A percentile compares a stretch with the other conserved stretches of the same genome.
phyloP scores from a whole-genome alignment of 2,329 filamentous ascomycete species.

The Endothia cerciana region DNA sequence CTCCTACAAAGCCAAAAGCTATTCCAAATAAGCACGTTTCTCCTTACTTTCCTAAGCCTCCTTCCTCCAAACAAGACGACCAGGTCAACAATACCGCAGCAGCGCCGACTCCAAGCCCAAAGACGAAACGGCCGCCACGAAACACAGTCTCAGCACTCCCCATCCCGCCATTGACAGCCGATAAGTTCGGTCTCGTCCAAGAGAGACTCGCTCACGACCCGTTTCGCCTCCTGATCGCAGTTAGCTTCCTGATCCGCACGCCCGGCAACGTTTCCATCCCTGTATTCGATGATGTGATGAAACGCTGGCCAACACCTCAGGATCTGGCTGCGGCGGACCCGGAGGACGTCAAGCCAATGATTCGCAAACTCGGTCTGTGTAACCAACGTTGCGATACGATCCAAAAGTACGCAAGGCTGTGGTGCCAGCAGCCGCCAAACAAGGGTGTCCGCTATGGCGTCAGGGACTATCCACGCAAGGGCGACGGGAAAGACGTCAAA shows the following conservation, averaged over 20 bases:
- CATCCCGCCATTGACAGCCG: slow-evolving; percentile 68
- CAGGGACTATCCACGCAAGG: slow-evolving; percentile 47
- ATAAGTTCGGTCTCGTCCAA: slow-evolving; percentile 79
- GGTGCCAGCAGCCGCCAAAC: slow-evolving; percentile 66
- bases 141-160: slow-evolving; percentile 59
- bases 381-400: slow-evolving; percentile 69
- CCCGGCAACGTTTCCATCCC: slow-evolving; percentile 75
- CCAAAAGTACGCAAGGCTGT: slow-evolving; percentile 70
- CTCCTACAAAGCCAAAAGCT: slow-evolving; percentile 22
- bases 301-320: slow-evolving; percentile 67
- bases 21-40: slow-evolving; percentile 16
- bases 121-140: slow-evolving; percentile 41
- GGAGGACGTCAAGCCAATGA: slow-evolving; percentile 62
- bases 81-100: slow-evolving; percentile 21
- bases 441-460: slow-evolving; percentile 59
- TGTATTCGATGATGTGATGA: slow-evolving; percentile 70
- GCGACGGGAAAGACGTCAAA: slow-evolving; percentile 38
- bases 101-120: slow-evolving; percentile 29
- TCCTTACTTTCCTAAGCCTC: slow-evolving; percentile 19
- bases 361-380: slow-evolving; percentile 73
- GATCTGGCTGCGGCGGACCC: slow-evolving; percentile 62
- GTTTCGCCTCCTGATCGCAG: slow-evolving; percentile 79
- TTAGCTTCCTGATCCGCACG: slow-evolving; percentile 85
- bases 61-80: slow-evolving; percentile 10
- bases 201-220: slow-evolving; percentile 76